Evolutionary conservation across 148 eudicot species (phyloP), one percentile per base, ranked within the genome.

Genomic region (Fagopyrum esculentum): DNA sequence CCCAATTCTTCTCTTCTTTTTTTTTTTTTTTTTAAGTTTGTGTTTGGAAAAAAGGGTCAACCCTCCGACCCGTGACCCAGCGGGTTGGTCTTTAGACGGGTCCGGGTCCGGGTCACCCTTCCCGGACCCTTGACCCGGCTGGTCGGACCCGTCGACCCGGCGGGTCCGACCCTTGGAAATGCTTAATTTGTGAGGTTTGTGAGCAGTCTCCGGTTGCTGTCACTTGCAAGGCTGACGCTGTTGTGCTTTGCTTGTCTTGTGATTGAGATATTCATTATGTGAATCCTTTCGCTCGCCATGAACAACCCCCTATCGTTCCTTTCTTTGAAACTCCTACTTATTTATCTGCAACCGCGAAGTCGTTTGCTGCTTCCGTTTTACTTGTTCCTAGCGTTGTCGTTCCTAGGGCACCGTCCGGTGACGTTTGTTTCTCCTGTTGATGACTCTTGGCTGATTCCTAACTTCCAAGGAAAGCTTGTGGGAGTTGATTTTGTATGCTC

Each of bases 181-280:
- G n/a, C n/a, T n/a, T n/a, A n/a, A 75, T 92, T 63, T 92, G 97
- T 73, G 97, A 92, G 75, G 94, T 92, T 0, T 92, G 97, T 56
- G 97, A 90, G 78, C 90, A 88, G 73, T 84, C 91, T 0, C 94
- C 97, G 6, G 97, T 94, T 0, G 78, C 75, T 17, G 84, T 92
- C 81, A 80, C 88, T 17, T 92, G 97, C 76, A 88, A 89, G 78
- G 97, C 94, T 16, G 94, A 92, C 76, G 92, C 94, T 9, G 97
- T 94, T 1, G 77, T 84, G 1, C 84, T 91, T 7, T 91, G 97
- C 79, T 70, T 75, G 56, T 48, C 88, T 0, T 92, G 97, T 48
- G 97, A 90, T 83, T 88, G 85, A 4, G 97, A 92, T 79, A 92
- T 90, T 76, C 97, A 89, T 82, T 84, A 91, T 0, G 97, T 88